Evolutionary conservation across 495 filamentous ascomycete species (phyloP).

Genomic region (Aspergillus coremiiformis): DNA sequence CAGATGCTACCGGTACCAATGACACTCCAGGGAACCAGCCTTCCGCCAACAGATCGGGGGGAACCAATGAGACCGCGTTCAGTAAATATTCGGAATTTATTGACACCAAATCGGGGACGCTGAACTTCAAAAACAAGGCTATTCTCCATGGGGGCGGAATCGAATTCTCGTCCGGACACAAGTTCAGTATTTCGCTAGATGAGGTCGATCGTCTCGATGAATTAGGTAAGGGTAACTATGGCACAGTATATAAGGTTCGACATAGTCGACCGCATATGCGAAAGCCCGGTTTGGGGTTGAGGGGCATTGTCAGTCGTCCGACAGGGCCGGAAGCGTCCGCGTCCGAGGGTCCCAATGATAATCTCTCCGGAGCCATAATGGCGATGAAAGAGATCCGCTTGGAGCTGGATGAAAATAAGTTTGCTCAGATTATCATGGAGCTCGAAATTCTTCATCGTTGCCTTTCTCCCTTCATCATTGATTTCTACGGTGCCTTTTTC

Average conservation of each 20-base stretch:
- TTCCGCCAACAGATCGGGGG: slow-evolving; percentile 15
- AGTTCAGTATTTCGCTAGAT: slow-evolving; percentile 90
- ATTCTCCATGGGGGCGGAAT: slow-evolving; percentile 81
- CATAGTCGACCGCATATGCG: slow-evolving; percentile 75
- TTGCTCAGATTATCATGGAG: slow-evolving; percentile 97
- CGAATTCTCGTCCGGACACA: slow-evolving; percentile 81
- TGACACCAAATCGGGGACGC: slow-evolving; percentile 80
- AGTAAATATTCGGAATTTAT: slow-evolving; percentile 90
- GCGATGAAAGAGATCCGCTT: slow-evolving; percentile 99
- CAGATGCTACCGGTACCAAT: slow-evolving; percentile 38
- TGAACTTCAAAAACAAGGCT: slow-evolving; percentile 92
- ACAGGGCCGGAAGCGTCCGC: slow-evolving; percentile 16
- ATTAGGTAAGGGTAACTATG: slow-evolving; percentile 96
- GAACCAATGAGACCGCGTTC: slow-evolving; percentile 55
- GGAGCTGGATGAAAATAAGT: slow-evolving; percentile 93
- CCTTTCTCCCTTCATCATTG: slow-evolving; percentile 89
- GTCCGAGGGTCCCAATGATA: slow-evolving; percentile 20
- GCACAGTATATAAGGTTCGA: slow-evolving; percentile 92
- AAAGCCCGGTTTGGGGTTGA: slow-evolving; percentile 69
- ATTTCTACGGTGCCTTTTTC: slow-evolving; percentile 98
- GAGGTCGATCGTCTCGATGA: slow-evolving; percentile 94
- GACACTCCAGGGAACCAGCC: slow-evolving; percentile 13
- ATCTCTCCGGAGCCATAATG: slow-evolving; percentile 72
- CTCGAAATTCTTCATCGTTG: slow-evolving; percentile 94
- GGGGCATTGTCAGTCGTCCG: slow-evolving; percentile 48